These are phyloP conservation scores for Hexamita inflata DNA, from an alignment of 208 protist genomes.

Conservation along the genomic window DNA sequence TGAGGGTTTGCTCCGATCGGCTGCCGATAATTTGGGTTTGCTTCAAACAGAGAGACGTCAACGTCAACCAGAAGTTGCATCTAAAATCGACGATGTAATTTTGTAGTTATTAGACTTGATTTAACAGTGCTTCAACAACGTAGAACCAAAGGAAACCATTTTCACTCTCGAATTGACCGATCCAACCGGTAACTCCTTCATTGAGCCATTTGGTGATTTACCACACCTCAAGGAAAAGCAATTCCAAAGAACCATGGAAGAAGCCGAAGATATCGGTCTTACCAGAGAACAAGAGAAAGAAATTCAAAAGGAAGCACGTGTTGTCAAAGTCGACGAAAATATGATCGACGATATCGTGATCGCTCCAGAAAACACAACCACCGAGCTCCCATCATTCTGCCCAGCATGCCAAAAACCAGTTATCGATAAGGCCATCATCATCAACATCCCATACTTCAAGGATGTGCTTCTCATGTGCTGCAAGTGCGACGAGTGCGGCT, in stretches of 20 bases:
- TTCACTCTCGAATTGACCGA: constrained; percentile 60
- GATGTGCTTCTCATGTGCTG: constrained; percentile 74
- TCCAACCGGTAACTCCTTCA: constrained; percentile 57
- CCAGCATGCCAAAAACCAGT: neutral
- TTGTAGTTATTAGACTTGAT: constrained; percentile 32
- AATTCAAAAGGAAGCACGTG: neutral
- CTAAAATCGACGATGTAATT: constrained; percentile 50
- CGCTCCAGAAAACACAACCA: neutral
- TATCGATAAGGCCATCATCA: constrained; percentile 51
- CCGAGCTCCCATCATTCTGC: constrained; percentile 3
- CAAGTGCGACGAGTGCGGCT: constrained; percentile 70
- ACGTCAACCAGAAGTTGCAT: constrained; percentile 37
- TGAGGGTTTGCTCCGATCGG: constrained; percentile 52
- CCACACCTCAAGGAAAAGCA: constrained; percentile 32
- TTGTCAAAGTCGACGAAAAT: neutral
- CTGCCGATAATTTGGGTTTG: constrained; percentile 34
- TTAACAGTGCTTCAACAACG: constrained; percentile 12
- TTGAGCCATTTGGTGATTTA: constrained; percentile 46
- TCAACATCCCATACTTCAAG: constrained; percentile 77
- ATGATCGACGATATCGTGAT: constrained; percentile 16
- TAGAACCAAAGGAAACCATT: constrained; percentile 16
- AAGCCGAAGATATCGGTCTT: constrained; percentile 35
- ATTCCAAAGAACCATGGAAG: constrained; percentile 36
- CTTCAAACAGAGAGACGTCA: constrained; percentile 28
- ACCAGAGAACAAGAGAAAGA: neutral